Evolutionary conservation across 129 eudicot genomes (phyloP).

Genomic region (Gnaphalium uliginosum): DNA sequence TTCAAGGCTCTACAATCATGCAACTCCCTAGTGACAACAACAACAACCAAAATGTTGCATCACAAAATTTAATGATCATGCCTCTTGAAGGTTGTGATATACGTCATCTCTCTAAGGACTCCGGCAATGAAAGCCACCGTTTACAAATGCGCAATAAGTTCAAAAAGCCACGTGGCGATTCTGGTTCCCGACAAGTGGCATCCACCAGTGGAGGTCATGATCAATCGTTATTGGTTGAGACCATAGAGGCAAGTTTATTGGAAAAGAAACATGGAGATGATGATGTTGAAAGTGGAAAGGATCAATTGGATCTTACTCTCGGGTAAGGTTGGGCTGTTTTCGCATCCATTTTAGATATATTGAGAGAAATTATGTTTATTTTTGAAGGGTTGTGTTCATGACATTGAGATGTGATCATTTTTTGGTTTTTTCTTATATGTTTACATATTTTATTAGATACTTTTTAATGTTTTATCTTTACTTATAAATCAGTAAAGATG

Average conservation of each 20-base stretch:
- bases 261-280: neutral
- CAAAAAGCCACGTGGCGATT: conserved; percentile 24
- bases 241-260: neutral
- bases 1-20: conserved; percentile 51
- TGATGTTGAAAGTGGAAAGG: conserved; percentile 9
- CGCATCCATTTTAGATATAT: neutral
- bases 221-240: neutral
- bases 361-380: neutral
- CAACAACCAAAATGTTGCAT: conserved; percentile 3
- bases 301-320: conserved; percentile 18
- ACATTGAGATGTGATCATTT: neutral
- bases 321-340: conserved; percentile 1
- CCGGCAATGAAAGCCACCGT: conserved; percentile 6
- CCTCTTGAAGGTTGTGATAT: conserved; percentile 48
- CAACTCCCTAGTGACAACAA: conserved; percentile 22
- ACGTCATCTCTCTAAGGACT: conserved; percentile 43
- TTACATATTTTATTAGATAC: neutral
- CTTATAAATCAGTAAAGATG: too few species aligned
- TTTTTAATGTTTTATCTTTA: too few species aligned
- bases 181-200: neutral
- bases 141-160: conserved; percentile 22
- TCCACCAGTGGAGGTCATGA: neutral
- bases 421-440: neutral
- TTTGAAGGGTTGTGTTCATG: neutral
- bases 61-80: conserved; percentile 12